Conservation (phyloP, 1,139 yeast species). For the Hansenula anomala region DNA sequence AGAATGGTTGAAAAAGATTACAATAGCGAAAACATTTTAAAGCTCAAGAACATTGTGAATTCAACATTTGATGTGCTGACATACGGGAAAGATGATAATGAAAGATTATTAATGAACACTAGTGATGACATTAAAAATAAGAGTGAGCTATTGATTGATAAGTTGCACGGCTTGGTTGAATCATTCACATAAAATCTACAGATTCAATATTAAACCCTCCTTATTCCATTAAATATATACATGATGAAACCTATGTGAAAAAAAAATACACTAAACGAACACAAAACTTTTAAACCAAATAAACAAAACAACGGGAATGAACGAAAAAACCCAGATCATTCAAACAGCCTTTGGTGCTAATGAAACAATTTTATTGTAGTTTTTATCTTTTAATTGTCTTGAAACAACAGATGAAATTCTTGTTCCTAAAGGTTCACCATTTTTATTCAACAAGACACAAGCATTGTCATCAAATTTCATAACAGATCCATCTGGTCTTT, state of each 20-base stretch:
- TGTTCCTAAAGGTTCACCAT: constrained; percentile 89
- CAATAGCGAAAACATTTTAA: constrained; percentile 9
- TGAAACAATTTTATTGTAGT: constrained; percentile 81
- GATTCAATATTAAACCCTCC: not conserved
- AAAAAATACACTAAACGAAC: too few species aligned
- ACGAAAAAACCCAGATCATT: not conserved
- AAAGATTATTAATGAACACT: constrained; percentile 7
- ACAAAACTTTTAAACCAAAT: too few species aligned
- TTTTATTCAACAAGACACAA: constrained; percentile 87
- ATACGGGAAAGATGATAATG: constrained; percentile 3
- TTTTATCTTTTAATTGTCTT: constrained; percentile 80
- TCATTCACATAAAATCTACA: constrained; percentile 5
- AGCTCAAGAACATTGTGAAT: constrained; percentile 14
- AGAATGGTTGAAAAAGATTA: constrained; percentile 8
- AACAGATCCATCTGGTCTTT: constrained; percentile 83
- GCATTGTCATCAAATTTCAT: constrained; percentile 95
- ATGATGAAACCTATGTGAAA: not conserved
- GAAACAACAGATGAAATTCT: constrained; percentile 92
- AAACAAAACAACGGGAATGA: not conserved
- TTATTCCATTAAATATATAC: constrained; percentile 8
- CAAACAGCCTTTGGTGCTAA: constrained; percentile 75
- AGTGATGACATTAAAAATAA: constrained; percentile 3
- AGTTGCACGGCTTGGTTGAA: constrained; percentile 9
- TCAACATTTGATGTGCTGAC: constrained; percentile 13
- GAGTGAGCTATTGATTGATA: constrained; percentile 6